Conservation (phyloP, 2,329 filamentous ascomycete genomes). For the Fusarium protoensiforme region DNA sequence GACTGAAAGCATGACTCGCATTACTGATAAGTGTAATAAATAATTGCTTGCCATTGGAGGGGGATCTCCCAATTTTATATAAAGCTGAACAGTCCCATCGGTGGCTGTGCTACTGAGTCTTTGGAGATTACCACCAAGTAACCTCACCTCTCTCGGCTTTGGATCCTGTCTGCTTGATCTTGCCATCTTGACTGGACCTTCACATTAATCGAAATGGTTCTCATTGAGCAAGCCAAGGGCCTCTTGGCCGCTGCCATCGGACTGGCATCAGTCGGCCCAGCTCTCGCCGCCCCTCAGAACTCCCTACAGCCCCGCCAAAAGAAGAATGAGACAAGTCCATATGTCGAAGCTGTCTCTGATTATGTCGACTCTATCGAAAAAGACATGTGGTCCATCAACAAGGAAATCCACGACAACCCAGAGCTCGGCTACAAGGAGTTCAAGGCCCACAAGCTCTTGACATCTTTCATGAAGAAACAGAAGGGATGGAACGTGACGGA, state of each 20-base stretch:
- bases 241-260: slow-evolving; percentile 13
- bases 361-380: slow-evolving; percentile 30
- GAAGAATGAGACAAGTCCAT: slow-evolving; percentile 23
- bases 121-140: too few relatives aligned
- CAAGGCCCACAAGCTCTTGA: slow-evolving; percentile 55
- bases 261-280: background rate
- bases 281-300: background rate
- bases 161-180: too few relatives aligned
- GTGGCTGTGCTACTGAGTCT: too few relatives aligned
- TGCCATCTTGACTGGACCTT: too few relatives aligned
- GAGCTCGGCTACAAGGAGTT: slow-evolving; percentile 57
- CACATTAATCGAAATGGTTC: too few relatives aligned
- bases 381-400: slow-evolving; percentile 47
- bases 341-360: slow-evolving; percentile 19
- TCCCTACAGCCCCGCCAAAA: slow-evolving; percentile 13
- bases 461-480: slow-evolving; percentile 49
- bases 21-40: background rate
- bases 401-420: slow-evolving; percentile 57
- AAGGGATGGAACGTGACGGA: slow-evolving; percentile 52
- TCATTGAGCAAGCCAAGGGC: background rate
- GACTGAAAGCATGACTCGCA: background rate
- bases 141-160: too few relatives aligned
- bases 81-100: too few relatives aligned
- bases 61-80: too few relatives aligned
- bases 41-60: too few relatives aligned